Base-by-base conservation (phyloP, 2,329 filamentous ascomycete species). In the Colletotrichum tanaceti region DNA sequence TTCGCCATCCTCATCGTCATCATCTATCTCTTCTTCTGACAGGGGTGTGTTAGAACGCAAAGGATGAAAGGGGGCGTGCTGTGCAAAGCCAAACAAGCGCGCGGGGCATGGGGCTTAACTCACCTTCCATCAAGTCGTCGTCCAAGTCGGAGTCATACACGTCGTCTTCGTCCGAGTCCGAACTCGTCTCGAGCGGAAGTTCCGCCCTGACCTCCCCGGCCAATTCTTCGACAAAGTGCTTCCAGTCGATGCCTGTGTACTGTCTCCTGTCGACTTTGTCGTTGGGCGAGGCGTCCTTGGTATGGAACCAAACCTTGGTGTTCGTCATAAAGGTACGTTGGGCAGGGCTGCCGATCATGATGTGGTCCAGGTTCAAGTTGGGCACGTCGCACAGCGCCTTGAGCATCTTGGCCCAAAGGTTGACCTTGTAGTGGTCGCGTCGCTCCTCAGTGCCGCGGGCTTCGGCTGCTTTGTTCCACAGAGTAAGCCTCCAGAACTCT, bases 401-500 rank as follows among this genome's bases (percentile, higher is more conserved):
- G 39, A 86, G 76, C 20, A 85, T 76, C 4, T 71, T 70, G 1
- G 70, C 64, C 83, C 83, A 86, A n/a, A 79, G 72, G 61, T 77
- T 81, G 59, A 71, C 43, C 62, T 1, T 73, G 71, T 0, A 73
- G 47, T 4, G 44, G 57, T 38, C 71, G 1, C 53, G 28, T n/a
- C 18, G 22, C 2, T 65, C 39, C 28, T 59, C 20, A 50, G 2
- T 13, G 18, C 65, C 35, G 10, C 20, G 7, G 24, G 5, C 4
- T 0, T 50, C 39, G 16, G 46, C 53, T 22, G 22, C 14, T n/a
- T 35, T 44, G 38, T 20, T 24, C 5, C 73, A 47, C 1, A 82
- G 71, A 0, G 67, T 77, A 20, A 86, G 72, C 52, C 80, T 84
- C 74, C 84, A 84, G 0, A 89, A 73, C 64, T 80, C 81, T 9